These are phyloP conservation scores for Aphanomyces euteiches DNA, from an alignment of 352 stramenopile genomes.

Conservation along the genomic window DNA sequence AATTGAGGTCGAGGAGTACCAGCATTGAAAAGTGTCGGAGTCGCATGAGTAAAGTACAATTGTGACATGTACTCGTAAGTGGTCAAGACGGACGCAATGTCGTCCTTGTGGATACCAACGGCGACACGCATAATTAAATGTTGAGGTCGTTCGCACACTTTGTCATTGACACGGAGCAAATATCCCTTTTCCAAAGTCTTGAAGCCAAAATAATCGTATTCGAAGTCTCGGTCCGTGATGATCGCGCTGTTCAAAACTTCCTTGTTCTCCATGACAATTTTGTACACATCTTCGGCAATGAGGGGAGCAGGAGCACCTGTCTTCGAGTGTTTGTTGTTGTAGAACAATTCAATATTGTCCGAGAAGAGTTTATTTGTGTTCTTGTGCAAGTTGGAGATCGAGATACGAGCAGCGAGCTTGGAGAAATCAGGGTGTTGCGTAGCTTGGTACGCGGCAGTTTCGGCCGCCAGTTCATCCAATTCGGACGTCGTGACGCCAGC, in stretches of 20 bases:
- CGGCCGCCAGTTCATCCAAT: conserved; percentile 97
- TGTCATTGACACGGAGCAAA: conserved; percentile 93
- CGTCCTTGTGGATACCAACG: conserved; percentile 96
- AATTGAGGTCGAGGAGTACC: conserved; percentile 97
- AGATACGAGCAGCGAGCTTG: conserved; percentile 97
- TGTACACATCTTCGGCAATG: conserved; percentile 93
- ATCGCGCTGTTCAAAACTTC: conserved; percentile 96
- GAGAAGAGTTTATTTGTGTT: conserved; percentile 96
- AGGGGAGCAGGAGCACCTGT: conserved; percentile 90
- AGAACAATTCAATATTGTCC: conserved; percentile 91
- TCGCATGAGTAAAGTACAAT: conserved; percentile 98
- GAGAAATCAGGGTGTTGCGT: conserved; percentile 99
- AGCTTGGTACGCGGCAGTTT: conserved; percentile 95
- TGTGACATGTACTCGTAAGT: conserved; percentile 98
- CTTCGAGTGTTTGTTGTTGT: conserved; percentile 95
- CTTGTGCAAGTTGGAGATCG: conserved; percentile 99
- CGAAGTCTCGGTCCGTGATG: conserved; percentile 97
- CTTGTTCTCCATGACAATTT: conserved; percentile 93
- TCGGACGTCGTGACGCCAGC: conserved; percentile 97
- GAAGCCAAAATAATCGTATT: conserved; percentile 99
- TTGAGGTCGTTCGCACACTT: conserved; percentile 96
- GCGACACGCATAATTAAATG: conserved; percentile 99
- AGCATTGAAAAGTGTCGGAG: conserved; percentile 99
- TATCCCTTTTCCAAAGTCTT: conserved; percentile 98
- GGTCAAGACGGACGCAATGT: conserved; percentile 92